Conservation (phyloP, 2,329 filamentous ascomycete genomes). For the Fusarium poae region DNA sequence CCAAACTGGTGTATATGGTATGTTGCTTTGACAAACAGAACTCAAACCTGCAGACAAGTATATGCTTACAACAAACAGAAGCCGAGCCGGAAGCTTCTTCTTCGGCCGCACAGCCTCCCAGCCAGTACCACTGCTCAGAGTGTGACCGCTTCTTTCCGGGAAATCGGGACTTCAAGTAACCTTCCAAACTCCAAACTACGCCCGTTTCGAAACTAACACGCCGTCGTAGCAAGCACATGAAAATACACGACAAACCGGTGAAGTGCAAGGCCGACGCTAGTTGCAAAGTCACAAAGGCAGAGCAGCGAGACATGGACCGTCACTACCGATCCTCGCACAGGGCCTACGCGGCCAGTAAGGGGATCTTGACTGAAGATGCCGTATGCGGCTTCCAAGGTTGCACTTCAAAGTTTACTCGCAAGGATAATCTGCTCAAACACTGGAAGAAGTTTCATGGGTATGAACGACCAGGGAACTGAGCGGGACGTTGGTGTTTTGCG, state of each 20-base stretch:
- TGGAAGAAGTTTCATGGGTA: constrained; percentile 29
- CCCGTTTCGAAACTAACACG: constrained; percentile 10
- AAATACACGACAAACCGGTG: constrained; percentile 40
- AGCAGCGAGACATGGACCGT: constrained; percentile 46
- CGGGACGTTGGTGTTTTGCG: not conserved
- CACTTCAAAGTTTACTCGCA: constrained; percentile 24
- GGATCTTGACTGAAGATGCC: constrained; percentile 3
- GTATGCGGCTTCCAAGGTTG: constrained; percentile 24
- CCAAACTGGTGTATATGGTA: constrained; percentile 25
- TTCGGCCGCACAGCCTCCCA: constrained; percentile 2
- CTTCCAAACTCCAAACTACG: not conserved
- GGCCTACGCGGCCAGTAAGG: constrained; percentile 21
- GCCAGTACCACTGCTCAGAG: constrained; percentile 12
- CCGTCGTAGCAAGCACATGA: constrained; percentile 44
- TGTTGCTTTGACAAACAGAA: not conserved
- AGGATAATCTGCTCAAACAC: constrained; percentile 42
- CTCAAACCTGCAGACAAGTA: not conserved
- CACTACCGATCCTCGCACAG: constrained; percentile 42
- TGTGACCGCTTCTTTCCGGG: constrained; percentile 8
- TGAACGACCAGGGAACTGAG: constrained; percentile 1
- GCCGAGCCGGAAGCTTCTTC: constrained; percentile 24
- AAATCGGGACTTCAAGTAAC: constrained; percentile 27
- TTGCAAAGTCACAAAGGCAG: constrained; percentile 32
- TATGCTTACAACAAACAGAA: not conserved
- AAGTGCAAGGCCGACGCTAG: constrained; percentile 36